Evolutionary conservation across 805 yeast species (phyloP), one percentile per base, ranked within the genome.

Genomic region (Kurtzmaniella fragi): DNA sequence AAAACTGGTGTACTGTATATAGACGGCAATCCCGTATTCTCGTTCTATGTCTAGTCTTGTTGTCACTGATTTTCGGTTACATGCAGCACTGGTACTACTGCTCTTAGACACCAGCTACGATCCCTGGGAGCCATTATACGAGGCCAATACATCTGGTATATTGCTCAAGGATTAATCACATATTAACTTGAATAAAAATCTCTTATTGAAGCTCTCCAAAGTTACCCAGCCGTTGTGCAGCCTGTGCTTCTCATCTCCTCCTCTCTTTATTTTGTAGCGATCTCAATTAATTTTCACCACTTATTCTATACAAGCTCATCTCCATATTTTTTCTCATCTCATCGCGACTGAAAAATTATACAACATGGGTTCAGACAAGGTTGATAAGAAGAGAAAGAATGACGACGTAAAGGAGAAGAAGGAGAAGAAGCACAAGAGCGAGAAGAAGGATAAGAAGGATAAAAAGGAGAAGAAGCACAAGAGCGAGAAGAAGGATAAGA

Each of bases 401-500:
- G 49, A 40, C 17, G 43, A 23, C 10, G 37, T 26, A 17, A 45
- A 40, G 12, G 44, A 33, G 5, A 33, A 17, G 14, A 25, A 31
- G 28, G 51, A 48, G 9, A 50, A 50, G 43, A 48, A 46, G 37
- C 47, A 49, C 32, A 44, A 43, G 28, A 41, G 40, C 35, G 46
- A 57, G 26, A 54, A 59, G 43, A 59, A 53, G 31, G 57, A 55
- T 14, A 50, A 50, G 46, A 50, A 46, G 41, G 50, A 49, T 9
- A 49, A 52, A 51, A 54, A 53, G 40, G 58, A 52, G 2, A 54
- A 54, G 46, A 54, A 52, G 41, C 58, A 57, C 4, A 49, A 52
- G 49, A 50, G 48, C 39, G 59, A 57, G 6, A 56, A 58, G 53
- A 57, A 54, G 42, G 57, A 52, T 12, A 56, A 53, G 52, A 49